These are phyloP conservation scores for Fusarium sp. DNA, from an alignment of 2,329 filamentous ascomycete species.

Conservation along the genomic window DNA sequence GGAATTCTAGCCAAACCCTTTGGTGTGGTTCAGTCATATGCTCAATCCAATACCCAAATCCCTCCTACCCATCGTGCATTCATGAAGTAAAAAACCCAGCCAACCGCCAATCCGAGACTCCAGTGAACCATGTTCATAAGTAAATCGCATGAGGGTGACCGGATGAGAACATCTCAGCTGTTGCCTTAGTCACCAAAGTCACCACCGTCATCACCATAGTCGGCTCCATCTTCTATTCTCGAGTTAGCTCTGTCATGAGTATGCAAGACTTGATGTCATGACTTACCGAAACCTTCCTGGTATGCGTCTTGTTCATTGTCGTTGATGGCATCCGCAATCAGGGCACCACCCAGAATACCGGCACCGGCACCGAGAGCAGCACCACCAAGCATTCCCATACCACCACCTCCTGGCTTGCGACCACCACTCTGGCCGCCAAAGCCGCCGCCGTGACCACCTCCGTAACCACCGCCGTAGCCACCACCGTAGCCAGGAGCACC, in stretches of 20 bases:
- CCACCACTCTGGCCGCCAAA: slow-evolving; percentile 18
- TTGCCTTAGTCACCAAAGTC: slow-evolving; percentile 30
- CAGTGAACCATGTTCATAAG: slow-evolving; percentile 15
- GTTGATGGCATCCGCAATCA: slow-evolving; percentile 77
- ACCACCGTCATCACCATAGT: slow-evolving; percentile 43
- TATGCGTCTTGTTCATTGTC: slow-evolving; percentile 71
- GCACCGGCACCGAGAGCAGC: slow-evolving; percentile 84
- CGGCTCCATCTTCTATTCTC: slow-evolving; percentile 47
- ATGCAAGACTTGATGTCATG: background rate
- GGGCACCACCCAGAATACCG: slow-evolving; percentile 81
- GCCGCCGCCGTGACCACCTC: slow-evolving; percentile 49
- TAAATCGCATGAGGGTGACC: background rate
- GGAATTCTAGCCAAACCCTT: background rate
- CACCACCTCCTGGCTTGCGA: slow-evolving; percentile 56
- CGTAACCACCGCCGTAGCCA: background rate
- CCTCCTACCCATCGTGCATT: background rate
- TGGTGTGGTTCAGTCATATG: background rate
- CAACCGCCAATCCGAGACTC: background rate
- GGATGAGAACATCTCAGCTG: background rate
- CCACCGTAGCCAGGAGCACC: slow-evolving; percentile 44
- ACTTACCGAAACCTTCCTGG: slow-evolving; percentile 57
- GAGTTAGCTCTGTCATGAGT: slow-evolving; percentile 27
- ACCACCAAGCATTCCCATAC: slow-evolving; percentile 77
- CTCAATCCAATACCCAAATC: slow-evolving; percentile 7
- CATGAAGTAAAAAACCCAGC: slow-evolving; percentile 14